Percentiles rank a stretch among this genome's conserved stretches.
Evolutionary conservation across 176 grass and related monocot species (phyloP).

Genomic region (Phyllostachys edulis): DNA sequence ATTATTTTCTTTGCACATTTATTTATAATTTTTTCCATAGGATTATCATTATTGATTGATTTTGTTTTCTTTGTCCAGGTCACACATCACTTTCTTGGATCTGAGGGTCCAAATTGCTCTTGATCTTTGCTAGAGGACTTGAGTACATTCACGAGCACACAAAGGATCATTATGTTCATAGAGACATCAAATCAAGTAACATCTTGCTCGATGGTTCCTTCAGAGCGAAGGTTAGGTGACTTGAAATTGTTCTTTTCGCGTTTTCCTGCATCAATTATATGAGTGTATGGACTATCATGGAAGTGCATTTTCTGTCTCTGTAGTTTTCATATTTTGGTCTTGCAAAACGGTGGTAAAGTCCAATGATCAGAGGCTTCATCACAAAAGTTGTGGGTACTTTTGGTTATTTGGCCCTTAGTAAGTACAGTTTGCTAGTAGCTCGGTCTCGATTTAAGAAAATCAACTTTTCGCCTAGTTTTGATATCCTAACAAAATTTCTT

Average conservation of each 20-base stretch:
- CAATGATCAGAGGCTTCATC: conserved; percentile 83
- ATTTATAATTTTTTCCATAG: neutral
- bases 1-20: neutral
- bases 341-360: conserved; percentile 89
- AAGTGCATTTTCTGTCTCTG: conserved; percentile 8
- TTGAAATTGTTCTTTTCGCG: neutral
- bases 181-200: conserved; percentile 99
- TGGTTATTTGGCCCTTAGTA: conserved; percentile 97
- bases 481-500: conserved; percentile 17
- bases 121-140: conserved; percentile 91
- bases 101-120: conserved; percentile 93
- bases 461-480: conserved; percentile 1
- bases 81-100: conserved; percentile 93
- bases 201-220: conserved; percentile 94
- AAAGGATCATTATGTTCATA: conserved; percentile 97
- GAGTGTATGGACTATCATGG: neutral
- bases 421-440: conserved; percentile 27
- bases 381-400: conserved; percentile 99
- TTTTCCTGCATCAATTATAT: conserved; percentile 1
- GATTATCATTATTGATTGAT: conserved; percentile 21
- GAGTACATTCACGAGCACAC: conserved; percentile 99
- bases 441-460: neutral
- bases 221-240: conserved; percentile 74
- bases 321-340: conserved; percentile 99
- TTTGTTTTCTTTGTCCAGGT: conserved; percentile 47